Percentiles rank a stretch among this genome's conserved stretches.
Conservation (phyloP, 371 early-diverging fungal species). For the Rhizopus stolonifer region DNA sequence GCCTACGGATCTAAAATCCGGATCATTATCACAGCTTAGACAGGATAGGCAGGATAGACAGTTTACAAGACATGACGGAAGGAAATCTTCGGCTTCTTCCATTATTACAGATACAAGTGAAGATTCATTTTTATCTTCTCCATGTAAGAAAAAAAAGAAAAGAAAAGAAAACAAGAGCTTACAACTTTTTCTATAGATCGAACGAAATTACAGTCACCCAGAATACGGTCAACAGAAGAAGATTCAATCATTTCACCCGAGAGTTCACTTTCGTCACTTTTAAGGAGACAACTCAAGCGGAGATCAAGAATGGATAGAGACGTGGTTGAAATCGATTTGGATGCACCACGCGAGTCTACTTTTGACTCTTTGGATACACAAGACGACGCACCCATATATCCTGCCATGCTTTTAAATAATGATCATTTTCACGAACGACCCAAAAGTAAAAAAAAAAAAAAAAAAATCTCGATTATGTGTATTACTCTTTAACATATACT, state of each 20-base stretch:
- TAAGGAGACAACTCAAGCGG: constrained; percentile 31
- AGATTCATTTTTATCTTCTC: constrained; percentile 24
- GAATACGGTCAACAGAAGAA: not conserved
- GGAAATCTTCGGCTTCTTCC: constrained; percentile 33
- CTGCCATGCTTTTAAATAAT: constrained; percentile 31
- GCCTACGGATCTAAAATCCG: constrained; percentile 23
- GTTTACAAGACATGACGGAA: constrained; percentile 5
- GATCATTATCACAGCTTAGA: constrained; percentile 30
- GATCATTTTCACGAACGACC: too few relatives aligned
- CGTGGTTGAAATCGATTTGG: constrained; percentile 37
- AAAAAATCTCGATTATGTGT: not conserved
- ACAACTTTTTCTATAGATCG: constrained; percentile 10
- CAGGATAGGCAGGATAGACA: constrained; percentile 28
- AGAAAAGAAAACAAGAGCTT: too few relatives aligned
- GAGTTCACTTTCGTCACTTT: constrained; percentile 28
- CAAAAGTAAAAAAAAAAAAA: not conserved
- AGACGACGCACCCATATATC: constrained; percentile 24
- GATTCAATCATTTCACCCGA: constrained; percentile 1
- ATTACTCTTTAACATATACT: not conserved
- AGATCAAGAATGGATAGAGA: constrained; percentile 35
- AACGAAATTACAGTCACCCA: constrained; percentile 3
- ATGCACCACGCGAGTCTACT: constrained; percentile 4
- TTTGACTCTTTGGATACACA: not conserved
- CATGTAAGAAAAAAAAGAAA: constrained; percentile 15
- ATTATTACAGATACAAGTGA: constrained; percentile 33